phyloP scores from a whole-genome alignment of 2,329 filamentous ascomycete genomes.

The Cladosporium austrohemisphaericum region DNA sequence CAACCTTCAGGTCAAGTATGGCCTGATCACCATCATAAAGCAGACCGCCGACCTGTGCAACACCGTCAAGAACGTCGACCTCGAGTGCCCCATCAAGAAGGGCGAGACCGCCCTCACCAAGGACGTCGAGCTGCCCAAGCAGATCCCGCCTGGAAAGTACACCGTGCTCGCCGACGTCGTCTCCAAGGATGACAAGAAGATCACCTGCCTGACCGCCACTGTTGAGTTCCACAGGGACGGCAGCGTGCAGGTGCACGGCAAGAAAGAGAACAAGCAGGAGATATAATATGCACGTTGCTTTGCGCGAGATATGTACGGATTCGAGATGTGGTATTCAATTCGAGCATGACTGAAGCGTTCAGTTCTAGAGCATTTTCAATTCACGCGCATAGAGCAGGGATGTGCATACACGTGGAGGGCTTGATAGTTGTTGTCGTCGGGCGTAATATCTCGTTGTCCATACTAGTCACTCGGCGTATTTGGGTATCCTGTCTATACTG shows the following conservation, averaged over 20 bases:
- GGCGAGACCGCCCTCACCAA: conserved; percentile 70
- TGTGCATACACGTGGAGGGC: conserved; percentile 7
- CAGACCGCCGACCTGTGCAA: conserved; percentile 83
- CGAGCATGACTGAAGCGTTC: conserved; percentile 23
- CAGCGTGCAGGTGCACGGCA: conserved; percentile 10
- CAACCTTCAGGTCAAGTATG: conserved; percentile 84
- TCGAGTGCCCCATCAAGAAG: conserved; percentile 82
- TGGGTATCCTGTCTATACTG: conserved; percentile 20
- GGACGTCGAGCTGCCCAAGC: conserved; percentile 74
- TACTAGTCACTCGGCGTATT: conserved; percentile 4
- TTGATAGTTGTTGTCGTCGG: conserved; percentile 5
- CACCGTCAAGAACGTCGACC: conserved; percentile 79
- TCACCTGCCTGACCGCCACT: conserved; percentile 81
- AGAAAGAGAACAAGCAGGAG: conserved; percentile 9
- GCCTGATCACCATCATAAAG: conserved; percentile 82
- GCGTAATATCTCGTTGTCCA: conserved; percentile 11
- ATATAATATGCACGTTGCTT: conserved; percentile 1
- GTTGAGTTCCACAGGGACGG: conserved; percentile 57
- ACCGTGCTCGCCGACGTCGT: conserved; percentile 82
- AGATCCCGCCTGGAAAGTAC: conserved; percentile 91
- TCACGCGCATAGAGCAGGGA: background rate
- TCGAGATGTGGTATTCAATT: background rate
- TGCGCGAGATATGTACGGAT: background rate
- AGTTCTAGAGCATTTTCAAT: conserved; percentile 17
- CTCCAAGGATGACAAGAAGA: conserved; percentile 68